Evolutionary conservation across 176 grass and related monocot species (phyloP), one percentile per base, ranked within the genome.

Genomic region (Cymbopogon citratus): DNA sequence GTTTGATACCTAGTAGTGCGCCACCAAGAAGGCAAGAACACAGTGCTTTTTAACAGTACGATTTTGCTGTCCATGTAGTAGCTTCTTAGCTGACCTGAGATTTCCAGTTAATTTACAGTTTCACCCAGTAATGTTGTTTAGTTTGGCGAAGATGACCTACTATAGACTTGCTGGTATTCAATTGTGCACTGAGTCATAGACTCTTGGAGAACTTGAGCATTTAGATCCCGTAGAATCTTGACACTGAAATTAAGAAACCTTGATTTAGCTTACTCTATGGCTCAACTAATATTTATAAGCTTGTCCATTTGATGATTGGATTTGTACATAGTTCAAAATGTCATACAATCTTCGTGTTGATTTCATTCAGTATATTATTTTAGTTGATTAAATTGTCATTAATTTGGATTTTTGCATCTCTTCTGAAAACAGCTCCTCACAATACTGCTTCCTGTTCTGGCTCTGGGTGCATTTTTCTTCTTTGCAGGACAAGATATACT

Each of bases 401-500:
- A 63, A 63, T 85, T 45, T 77, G 41, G 59, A 46, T 36, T 65
- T 81, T 63, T 43, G 33, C 15, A 57, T 69, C 12, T 73, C 34
- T 54, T 77, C 36, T 71, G 63, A 44, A 39, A 45, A 89, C 88
- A 98, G 95, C 86, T 98, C 34, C 51, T 98, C 68, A 78, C 86
- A 73, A 77, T 94, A 73, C 68, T 98, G 45, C 76, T 98, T 43
- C 95, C 95, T 69, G 87, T 98, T 81, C 54, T 98, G 63, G 90
- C 88, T 77, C 48, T 98, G 18, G 88, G 78, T 68, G 95, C 88
- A 69, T 90, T 98, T 78, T 87, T 98, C 75, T 98, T 90, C 86
- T 94, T 98, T 84, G 90, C 84, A 45, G 71, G 86, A 13, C 88
- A 83, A 76, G 82, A 98, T 85, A 98, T 94, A 84, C 86, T 98